phyloP scores from a whole-genome alignment of 306 rosid species.

The Begonia masoniana region DNA sequence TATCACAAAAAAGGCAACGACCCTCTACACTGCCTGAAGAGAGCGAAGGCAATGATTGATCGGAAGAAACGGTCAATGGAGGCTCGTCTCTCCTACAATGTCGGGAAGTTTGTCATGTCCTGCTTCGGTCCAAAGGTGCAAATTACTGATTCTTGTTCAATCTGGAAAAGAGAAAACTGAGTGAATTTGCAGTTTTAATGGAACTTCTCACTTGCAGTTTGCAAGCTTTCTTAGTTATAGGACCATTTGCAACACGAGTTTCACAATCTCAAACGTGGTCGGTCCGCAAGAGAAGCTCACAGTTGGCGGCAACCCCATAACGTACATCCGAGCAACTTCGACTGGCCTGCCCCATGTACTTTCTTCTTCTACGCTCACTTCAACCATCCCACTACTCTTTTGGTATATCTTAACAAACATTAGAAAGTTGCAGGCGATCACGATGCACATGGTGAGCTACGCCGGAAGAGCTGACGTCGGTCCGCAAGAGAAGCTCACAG shows the following conservation, averaged over 20 bases:
- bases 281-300: slow-evolving; percentile 76
- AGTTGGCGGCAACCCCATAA: slow-evolving; percentile 54
- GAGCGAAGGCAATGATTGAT: slow-evolving; percentile 62
- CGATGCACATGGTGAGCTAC: slow-evolving; percentile 81
- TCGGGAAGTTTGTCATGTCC: slow-evolving; percentile 37
- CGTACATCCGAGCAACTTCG: slow-evolving; percentile 51
- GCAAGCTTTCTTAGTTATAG: slow-evolving; percentile 56
- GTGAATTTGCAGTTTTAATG: neutral
- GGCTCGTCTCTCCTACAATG: slow-evolving; percentile 42
- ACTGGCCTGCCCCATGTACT: slow-evolving; percentile 75
- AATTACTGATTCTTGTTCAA: neutral
- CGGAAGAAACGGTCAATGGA: slow-evolving; percentile 61
- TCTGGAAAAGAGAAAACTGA: neutral
- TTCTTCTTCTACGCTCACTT: neutral
- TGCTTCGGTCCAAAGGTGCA: slow-evolving; percentile 61
- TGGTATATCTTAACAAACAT: too few species aligned
- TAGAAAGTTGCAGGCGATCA: slow-evolving; percentile 41
- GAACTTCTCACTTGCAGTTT: slow-evolving; percentile 21
- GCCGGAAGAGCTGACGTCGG: slow-evolving; percentile 82
- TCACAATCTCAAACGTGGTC: slow-evolving; percentile 66
- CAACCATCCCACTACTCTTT: too few species aligned
- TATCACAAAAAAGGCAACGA: slow-evolving; percentile 27
- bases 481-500: too few species aligned
- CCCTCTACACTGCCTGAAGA: slow-evolving; percentile 42
- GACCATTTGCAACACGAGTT: slow-evolving; percentile 62